Conservation (phyloP, 768 basidiomycete genomes). For the Amanita pallidorosea region DNA sequence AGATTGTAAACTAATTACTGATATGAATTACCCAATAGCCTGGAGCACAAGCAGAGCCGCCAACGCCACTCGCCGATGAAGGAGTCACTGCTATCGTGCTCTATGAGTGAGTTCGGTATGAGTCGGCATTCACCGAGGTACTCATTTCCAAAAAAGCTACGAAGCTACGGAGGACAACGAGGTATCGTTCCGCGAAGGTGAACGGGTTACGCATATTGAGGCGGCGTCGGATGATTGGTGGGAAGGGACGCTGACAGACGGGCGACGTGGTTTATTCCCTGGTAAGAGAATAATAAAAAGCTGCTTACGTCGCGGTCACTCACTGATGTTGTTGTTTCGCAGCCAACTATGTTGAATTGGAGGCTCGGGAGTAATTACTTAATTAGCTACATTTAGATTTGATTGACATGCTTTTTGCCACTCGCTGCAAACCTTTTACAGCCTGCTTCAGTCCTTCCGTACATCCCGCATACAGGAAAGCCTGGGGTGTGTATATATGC, state of each 20-base stretch:
- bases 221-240: conserved; percentile 86
- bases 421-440: conserved; percentile 6
- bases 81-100: conserved; percentile 54
- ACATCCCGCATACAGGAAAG: conserved; percentile 13
- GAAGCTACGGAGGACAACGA: conserved; percentile 91
- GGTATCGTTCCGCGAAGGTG: conserved; percentile 75
- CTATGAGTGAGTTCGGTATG: conserved; percentile 50
- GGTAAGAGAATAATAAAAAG: conserved; percentile 27
- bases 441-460: conserved; percentile 31
- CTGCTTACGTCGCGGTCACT: too few species aligned
- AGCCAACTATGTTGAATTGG: conserved; percentile 25
- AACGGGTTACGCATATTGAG: conserved; percentile 68
- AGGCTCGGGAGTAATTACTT: conserved; percentile 22
- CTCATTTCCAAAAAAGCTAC: conserved; percentile 37
- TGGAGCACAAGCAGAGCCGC: conserved; percentile 31
- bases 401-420: conserved; percentile 2
- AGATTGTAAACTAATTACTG: neutral
- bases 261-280: conserved; percentile 64
- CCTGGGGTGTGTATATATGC: conserved; percentile 21
- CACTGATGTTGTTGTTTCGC: neutral
- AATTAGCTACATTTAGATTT: conserved; percentile 2
- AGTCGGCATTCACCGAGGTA: neutral
- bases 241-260: conserved; percentile 51
- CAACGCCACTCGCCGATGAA: conserved; percentile 40
- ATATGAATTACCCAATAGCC: conserved; percentile 11